Conservation (phyloP, 2,329 filamentous ascomycete genomes). For the Phyllosticta citribraziliensis region DNA sequence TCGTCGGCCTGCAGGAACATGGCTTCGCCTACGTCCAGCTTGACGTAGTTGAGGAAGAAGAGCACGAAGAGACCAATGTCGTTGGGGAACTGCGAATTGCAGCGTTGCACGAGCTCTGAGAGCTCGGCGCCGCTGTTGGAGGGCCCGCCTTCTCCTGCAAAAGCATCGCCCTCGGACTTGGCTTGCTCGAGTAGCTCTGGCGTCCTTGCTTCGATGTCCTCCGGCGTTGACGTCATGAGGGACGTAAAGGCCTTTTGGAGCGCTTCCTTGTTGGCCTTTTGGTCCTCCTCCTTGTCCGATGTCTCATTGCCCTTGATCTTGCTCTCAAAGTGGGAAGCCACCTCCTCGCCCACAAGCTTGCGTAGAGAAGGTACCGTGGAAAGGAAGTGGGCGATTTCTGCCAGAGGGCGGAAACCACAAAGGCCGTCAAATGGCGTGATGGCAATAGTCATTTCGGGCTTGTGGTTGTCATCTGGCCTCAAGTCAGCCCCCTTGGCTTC, state of each 20-base stretch:
- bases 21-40: conserved; percentile 77
- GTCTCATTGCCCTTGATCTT: conserved; percentile 44
- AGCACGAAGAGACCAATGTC: conserved; percentile 92
- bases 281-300: conserved; percentile 35
- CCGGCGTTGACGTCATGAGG: conserved; percentile 67
- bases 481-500: background rate
- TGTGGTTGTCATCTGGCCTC: conserved; percentile 82
- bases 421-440: conserved; percentile 93
- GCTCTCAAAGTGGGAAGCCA: conserved; percentile 35
- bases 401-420: conserved; percentile 84
- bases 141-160: conserved; percentile 55
- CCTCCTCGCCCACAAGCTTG: conserved; percentile 38
- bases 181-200: conserved; percentile 63
- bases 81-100: conserved; percentile 74
- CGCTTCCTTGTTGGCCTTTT: conserved; percentile 60
- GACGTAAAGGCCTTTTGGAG: conserved; percentile 66
- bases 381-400: conserved; percentile 80
- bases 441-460: conserved; percentile 98
- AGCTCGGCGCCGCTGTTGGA: conserved; percentile 57
- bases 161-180: conserved; percentile 51
- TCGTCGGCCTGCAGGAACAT: conserved; percentile 95
- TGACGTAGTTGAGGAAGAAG: conserved; percentile 96
- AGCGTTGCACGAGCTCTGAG: conserved; percentile 63
- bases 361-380: conserved; percentile 47
- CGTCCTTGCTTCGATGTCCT: conserved; percentile 52